Base-by-base conservation (phyloP, 1,139 yeast species). In the Komagataea norvegica region DNA sequence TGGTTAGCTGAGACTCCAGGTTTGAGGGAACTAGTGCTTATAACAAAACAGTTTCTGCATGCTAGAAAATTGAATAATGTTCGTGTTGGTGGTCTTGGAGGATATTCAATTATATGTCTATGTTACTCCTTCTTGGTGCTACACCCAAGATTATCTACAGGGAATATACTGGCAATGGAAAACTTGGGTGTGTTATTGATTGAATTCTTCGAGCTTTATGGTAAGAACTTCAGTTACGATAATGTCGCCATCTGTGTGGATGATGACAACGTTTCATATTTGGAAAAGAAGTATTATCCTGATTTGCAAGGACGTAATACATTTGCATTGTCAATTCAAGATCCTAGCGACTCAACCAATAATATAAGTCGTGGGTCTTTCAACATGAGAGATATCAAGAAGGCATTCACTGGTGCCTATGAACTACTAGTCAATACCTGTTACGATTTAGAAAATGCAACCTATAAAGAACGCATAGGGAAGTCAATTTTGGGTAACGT, bases 31-130 rank as follows among this genome's bases (percentile, higher is more conserved):
- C 62, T 93, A 42, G 95, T 86, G 0, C 67, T 91, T 39, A 79
- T 88, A 4, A 74, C 91, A 13, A 91, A 93, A 58, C 96, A 88
- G 55, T 91, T 89, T 54, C 67, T 93, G 40, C 70, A 89, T 29
- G 78, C 88, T 3, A 69, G 97, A 51, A 77, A 74, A 46, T 65
- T 91, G 44, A 89, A 91, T 55, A 85, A 87, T 52, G 98, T 91
- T n/a, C 95, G 85, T 54, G 81, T 82, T 17, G 99, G 99, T 41
- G 98, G 98, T 0, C 66, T 93, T 15, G 98, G 99, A 22, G 98
- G 98, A 0, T 91, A 84, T 56, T 79, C 96, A 8, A 86, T 89
- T 18, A 87, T 89, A 30, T 88, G 96, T 51, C 61, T 91, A 55
- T 88, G 87, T 25, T 83, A 83, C 54, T 83, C 95, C 23, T 89